A percentile compares a stretch with the other conserved stretches of the same genome.
Evolutionary conservation across 1,284 basidiomycete species (phyloP).

Genomic region (Apiotrichum laibachii): DNA sequence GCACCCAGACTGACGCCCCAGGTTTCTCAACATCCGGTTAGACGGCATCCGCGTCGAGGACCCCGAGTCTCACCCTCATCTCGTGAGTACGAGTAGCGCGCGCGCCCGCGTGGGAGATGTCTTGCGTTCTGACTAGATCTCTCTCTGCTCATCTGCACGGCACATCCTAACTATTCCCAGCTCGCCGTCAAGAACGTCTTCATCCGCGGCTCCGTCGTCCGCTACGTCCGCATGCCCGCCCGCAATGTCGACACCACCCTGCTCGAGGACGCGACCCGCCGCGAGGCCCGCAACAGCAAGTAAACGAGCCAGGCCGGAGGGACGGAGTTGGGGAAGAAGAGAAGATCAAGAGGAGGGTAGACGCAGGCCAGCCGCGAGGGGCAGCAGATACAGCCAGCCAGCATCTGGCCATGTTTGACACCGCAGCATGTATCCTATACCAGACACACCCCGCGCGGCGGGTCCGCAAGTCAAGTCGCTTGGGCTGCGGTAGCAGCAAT

Average conservation of each 20-base stretch:
- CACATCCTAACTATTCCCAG: constrained; percentile 54
- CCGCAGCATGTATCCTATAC: constrained; percentile 6
- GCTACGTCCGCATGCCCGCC: constrained; percentile 91
- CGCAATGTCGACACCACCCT: constrained; percentile 93
- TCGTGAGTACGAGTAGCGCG: constrained; percentile 61
- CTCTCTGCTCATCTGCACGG: background rate
- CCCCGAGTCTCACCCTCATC: constrained; percentile 91
- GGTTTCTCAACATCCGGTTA: constrained; percentile 95
- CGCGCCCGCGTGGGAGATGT: too few species aligned
- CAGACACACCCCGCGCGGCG: background rate
- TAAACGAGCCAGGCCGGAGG: background rate
- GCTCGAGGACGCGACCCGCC: constrained; percentile 92
- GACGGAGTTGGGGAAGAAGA: background rate
- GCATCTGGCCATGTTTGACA: background rate
- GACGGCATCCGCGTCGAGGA: constrained; percentile 92
- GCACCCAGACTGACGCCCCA: constrained; percentile 41
- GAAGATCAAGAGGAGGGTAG: too few species aligned
- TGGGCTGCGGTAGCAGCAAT: too few species aligned
- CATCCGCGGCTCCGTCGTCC: constrained; percentile 95
- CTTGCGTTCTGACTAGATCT: background rate
- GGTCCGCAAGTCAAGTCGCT: too few species aligned
- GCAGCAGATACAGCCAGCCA: background rate
- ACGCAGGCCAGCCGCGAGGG: background rate
- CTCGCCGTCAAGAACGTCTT: constrained; percentile 99
- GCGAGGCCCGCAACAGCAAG: constrained; percentile 41